These are phyloP conservation scores for Trametes cinnabarina DNA, from an alignment of 768 basidiomycete species.

Conservation along the genomic window DNA sequence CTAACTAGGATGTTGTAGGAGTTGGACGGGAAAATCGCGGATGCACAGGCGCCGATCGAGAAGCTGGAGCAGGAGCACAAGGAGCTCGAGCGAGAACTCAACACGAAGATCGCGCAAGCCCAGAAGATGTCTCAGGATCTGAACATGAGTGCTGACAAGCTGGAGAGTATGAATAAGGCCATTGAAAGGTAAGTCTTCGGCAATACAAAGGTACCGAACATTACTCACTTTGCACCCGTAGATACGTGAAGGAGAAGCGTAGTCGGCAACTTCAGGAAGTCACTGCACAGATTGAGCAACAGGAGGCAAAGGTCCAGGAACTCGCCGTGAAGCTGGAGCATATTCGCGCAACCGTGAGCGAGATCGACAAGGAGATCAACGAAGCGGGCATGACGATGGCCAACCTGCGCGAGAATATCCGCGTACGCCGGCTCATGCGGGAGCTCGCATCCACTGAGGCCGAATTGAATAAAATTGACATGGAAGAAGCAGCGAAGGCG, in stretches of 20 bases:
- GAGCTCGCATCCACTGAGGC: slow-evolving; percentile 66
- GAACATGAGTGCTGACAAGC: slow-evolving; percentile 59
- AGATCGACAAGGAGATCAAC: slow-evolving; percentile 76
- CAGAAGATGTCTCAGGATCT: slow-evolving; percentile 62
- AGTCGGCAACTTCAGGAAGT: slow-evolving; percentile 59
- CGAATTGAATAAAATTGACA: slow-evolving; percentile 73
- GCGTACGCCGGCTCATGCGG: slow-evolving; percentile 63
- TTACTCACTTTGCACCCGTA: slow-evolving; percentile 29
- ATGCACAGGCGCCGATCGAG: slow-evolving; percentile 64
- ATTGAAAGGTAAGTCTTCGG: slow-evolving; percentile 57
- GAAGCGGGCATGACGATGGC: slow-evolving; percentile 67
- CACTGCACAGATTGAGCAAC: slow-evolving; percentile 48
- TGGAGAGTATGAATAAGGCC: slow-evolving; percentile 56
- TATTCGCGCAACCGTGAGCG: slow-evolving; percentile 45
- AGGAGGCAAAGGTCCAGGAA: slow-evolving; percentile 45
- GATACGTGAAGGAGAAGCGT: slow-evolving; percentile 73
- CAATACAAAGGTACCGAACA: neutral
- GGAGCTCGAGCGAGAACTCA: slow-evolving; percentile 48
- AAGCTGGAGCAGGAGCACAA: slow-evolving; percentile 56
- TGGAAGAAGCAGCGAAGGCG: slow-evolving; percentile 84
- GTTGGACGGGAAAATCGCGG: slow-evolving; percentile 56
- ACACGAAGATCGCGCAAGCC: slow-evolving; percentile 47
- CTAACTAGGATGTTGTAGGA: slow-evolving; percentile 42
- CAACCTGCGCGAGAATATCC: slow-evolving; percentile 80
- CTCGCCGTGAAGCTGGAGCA: slow-evolving; percentile 40